Evolutionary conservation across 164 flowering plant species (phyloP), one percentile per base, ranked within the genome.

Genomic region (Stephania cephalantha): DNA sequence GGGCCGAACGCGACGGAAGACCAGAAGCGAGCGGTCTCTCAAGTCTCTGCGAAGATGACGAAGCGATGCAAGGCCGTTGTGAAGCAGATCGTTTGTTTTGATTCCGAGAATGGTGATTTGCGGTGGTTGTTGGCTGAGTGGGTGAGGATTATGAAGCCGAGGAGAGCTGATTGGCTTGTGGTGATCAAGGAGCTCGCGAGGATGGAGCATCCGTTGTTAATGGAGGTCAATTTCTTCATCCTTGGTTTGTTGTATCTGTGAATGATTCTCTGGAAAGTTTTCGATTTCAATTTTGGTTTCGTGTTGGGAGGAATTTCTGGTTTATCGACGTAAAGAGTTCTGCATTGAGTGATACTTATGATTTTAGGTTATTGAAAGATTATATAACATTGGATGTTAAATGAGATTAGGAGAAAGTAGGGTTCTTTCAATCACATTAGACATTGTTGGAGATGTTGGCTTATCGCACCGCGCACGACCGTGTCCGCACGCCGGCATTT

Each of bases 71-170:
- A 81, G 82, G 97, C 97, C 0, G 48, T 95, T 4, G 76, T 89
- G 91, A 88, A 81, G 69, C 94, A 93, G 79, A 80, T 95, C 46
- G 90, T 95, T 18, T 93, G 93, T 73, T 84, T 82, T 74, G 78
- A 86, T 42, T 58, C 81, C 46, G 74, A 84, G 66, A 81, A 78
- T 74, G 77, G 78, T 7, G 77, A 73, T 71, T 82, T 91, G 44
- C 69, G 79, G 15, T 84, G 72, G 48, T 76, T 95, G 80, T 80
- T 95, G 83, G 82, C 71, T 18, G 77, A 80, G 74, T 95, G 99
- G 99, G 93, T 87, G 78, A 87, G 78, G 85, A 78, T 87, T 69
- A 91, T 89, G 92, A 93, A 90, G 84, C 99, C 99, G 53, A 75
- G 68, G 8, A 84, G 98, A 86, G 88, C 90, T 65, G 97, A 95